These are phyloP conservation scores for Aureobasidium mangrovei DNA, from an alignment of 2,329 filamentous ascomycete genomes.

Conservation along the genomic window DNA sequence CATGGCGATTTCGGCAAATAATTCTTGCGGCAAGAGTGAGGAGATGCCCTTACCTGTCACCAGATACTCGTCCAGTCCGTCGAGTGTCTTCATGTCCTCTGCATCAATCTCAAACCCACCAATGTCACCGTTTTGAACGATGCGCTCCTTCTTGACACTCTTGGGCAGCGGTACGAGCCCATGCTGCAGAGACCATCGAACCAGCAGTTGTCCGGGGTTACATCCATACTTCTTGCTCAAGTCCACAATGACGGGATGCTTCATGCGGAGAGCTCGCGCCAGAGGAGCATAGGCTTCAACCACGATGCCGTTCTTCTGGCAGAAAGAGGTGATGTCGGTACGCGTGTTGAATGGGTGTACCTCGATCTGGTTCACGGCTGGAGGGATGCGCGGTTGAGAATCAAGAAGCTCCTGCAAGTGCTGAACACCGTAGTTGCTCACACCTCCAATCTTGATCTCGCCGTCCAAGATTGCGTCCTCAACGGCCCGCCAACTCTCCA, in stretches of 20 bases:
- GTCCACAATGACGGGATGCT: constrained; percentile 52
- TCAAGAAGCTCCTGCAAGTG: constrained; percentile 61
- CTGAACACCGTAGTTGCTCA: constrained; percentile 69
- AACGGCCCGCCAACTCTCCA: constrained; percentile 67
- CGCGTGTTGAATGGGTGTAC: constrained; percentile 77
- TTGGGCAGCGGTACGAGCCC: constrained; percentile 66
- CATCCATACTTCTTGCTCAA: constrained; percentile 61
- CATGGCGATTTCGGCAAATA: background rate
- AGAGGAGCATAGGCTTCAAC: constrained; percentile 76
- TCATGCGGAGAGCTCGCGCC: constrained; percentile 61
- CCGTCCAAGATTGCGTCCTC: constrained; percentile 67
- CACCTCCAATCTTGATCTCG: constrained; percentile 61
- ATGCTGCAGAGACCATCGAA: constrained; percentile 72
- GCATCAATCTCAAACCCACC: constrained; percentile 51
- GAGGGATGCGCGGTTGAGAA: constrained; percentile 51
- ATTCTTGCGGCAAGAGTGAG: background rate
- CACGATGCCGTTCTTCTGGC: constrained; percentile 56
- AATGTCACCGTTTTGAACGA: constrained; percentile 57
- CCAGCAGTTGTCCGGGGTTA: constrained; percentile 63
- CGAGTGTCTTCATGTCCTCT: constrained; percentile 55
- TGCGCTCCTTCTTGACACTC: constrained; percentile 53
- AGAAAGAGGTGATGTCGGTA: constrained; percentile 55
- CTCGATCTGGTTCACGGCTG: constrained; percentile 72
- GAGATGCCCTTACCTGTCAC: constrained; percentile 55
- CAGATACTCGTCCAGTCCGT: constrained; percentile 60